These are phyloP conservation scores for Globisporangium carolinianum DNA, from an alignment of 352 stramenopile species.

Conservation along the genomic window DNA sequence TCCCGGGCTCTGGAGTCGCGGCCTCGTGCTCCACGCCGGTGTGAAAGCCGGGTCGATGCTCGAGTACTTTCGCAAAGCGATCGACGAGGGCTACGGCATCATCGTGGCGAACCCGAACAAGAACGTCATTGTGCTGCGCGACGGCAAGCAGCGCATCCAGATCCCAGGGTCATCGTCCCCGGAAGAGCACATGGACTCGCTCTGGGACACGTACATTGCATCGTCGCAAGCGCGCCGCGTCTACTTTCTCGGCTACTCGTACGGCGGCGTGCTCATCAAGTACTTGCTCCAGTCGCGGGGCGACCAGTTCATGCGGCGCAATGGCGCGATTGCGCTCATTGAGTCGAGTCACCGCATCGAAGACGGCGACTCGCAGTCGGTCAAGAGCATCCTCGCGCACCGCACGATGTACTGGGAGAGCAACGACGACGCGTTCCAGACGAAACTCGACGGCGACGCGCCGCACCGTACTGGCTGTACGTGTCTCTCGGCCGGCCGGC, in stretches of 20 bases:
- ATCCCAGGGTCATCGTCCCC: conserved; percentile 80
- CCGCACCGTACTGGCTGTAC: conserved; percentile 79
- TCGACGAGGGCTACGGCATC: conserved; percentile 81
- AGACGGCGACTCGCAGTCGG: conserved; percentile 78
- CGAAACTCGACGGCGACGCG: conserved; percentile 65
- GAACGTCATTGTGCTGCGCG: conserved; percentile 78
- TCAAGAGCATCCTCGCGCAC: conserved; percentile 82
- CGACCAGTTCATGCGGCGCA: conserved; percentile 81
- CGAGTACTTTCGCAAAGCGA: conserved; percentile 83
- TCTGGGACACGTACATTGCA: conserved; percentile 82
- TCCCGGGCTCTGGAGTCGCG: conserved; percentile 81
- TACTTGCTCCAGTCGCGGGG: conserved; percentile 83
- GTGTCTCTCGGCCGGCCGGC: conserved; percentile 67
- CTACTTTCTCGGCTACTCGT: conserved; percentile 86
- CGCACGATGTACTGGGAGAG: conserved; percentile 89
- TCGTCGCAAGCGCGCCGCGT: conserved; percentile 50
- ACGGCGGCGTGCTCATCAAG: conserved; percentile 85
- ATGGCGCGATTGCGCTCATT: conserved; percentile 81
- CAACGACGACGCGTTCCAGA: conserved; percentile 75
- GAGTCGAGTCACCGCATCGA: conserved; percentile 85
- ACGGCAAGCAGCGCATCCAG: conserved; percentile 74
- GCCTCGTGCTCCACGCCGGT: conserved; percentile 78
- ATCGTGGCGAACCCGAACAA: conserved; percentile 88
- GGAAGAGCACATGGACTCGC: conserved; percentile 85
- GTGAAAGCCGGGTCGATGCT: conserved; percentile 86